These are phyloP conservation scores for Chalaropsis ovoidea DNA, from an alignment of 2,329 filamentous ascomycete species.

Conservation along the genomic window DNA sequence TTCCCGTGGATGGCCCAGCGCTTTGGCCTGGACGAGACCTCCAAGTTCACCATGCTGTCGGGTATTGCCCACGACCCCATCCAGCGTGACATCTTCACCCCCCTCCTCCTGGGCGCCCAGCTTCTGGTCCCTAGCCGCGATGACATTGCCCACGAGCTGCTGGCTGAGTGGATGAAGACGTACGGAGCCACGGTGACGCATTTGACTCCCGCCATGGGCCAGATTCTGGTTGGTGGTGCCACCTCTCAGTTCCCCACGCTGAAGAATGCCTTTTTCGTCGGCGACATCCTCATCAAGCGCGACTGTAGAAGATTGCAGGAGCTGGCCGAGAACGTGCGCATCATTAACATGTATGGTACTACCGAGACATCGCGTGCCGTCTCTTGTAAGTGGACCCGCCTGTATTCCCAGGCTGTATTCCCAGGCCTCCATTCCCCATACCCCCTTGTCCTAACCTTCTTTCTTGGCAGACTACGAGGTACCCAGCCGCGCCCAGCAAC, in stretches of 20 bases:
- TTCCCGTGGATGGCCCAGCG: constrained; percentile 86
- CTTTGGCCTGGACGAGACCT: constrained; percentile 62
- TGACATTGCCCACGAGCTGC: constrained; percentile 73
- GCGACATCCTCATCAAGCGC: constrained; percentile 74
- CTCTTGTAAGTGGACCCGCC: constrained; percentile 44
- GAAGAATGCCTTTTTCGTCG: constrained; percentile 79
- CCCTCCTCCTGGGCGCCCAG: constrained; percentile 73
- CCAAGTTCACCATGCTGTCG: constrained; percentile 70
- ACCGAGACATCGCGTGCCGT: constrained; percentile 77
- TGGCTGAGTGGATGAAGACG: constrained; percentile 80
- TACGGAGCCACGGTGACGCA: constrained; percentile 70
- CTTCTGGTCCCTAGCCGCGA: constrained; percentile 70
- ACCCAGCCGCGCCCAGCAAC: constrained; percentile 53
- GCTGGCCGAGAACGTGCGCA: constrained; percentile 62
- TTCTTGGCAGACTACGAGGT: constrained; percentile 55
- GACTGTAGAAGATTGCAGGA: constrained; percentile 70
- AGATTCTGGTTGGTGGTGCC: constrained; percentile 81
- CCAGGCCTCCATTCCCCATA: background rate
- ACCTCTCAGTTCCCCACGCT: constrained; percentile 65
- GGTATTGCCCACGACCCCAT: constrained; percentile 64
- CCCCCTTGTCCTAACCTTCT: background rate
- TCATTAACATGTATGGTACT: constrained; percentile 81
- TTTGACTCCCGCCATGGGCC: constrained; percentile 91
- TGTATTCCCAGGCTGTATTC: no score
- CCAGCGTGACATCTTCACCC: constrained; percentile 71